phyloP scores from a whole-genome alignment of 176 grass and related monocot species.

The Avena atlantica region DNA sequence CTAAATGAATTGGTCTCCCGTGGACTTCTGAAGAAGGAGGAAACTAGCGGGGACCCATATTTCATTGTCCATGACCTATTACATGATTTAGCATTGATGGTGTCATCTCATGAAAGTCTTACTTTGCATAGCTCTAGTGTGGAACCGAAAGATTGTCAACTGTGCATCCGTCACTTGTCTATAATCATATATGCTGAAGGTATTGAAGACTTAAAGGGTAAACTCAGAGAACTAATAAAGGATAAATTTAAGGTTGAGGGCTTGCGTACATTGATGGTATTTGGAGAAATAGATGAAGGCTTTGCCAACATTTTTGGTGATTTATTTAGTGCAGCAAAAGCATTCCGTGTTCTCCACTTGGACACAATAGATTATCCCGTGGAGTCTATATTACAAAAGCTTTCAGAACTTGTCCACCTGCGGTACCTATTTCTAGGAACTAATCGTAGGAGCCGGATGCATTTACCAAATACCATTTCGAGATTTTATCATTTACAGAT shows the following conservation, averaged over 20 bases:
- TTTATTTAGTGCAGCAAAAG: neutral
- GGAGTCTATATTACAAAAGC: neutral
- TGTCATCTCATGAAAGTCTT: slow-evolving; percentile 24
- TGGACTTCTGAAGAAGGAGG: neutral
- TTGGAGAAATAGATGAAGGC: neutral
- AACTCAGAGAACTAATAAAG: too few species aligned
- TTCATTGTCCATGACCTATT: slow-evolving; percentile 25
- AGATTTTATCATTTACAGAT: slow-evolving; percentile 26
- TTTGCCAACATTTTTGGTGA: neutral
- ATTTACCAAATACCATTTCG: neutral
- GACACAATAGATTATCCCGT: too few species aligned
- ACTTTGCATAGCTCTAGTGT: neutral
- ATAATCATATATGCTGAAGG: neutral
- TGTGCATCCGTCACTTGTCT: slow-evolving; percentile 32
- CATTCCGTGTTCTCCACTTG: neutral
- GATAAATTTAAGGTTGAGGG: neutral
- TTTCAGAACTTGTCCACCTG: slow-evolving; percentile 4
- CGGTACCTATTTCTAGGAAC: neutral
- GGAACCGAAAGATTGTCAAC: neutral
- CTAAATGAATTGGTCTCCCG: neutral
- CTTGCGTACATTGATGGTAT: neutral
- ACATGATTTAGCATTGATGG: slow-evolving; percentile 18
- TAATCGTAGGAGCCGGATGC: too few species aligned
- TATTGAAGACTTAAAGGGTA: too few species aligned
- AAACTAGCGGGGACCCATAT: neutral